Evolutionary conservation across 345 rosid species (phyloP), one percentile per base, ranked within the genome.

Genomic region (Nephelium lappaceum): DNA sequence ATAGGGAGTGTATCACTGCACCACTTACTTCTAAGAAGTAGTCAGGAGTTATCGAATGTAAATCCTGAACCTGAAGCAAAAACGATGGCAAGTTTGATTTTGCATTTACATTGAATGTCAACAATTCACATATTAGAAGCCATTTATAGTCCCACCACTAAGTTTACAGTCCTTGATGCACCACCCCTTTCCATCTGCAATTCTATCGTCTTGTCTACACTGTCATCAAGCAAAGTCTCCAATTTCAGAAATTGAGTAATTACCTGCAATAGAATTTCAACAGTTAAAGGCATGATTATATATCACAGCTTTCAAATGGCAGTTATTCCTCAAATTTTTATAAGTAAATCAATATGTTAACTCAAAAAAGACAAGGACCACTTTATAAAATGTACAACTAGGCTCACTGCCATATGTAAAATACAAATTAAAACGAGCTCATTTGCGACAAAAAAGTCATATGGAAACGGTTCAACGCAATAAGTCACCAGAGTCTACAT

Each of bases 141-240:
- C 61, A 57, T 86, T 86, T 60, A 67, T 76, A 68, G 82, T 80
- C 98, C 85, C 87, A 96, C 99, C 89, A 82, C 43, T 77, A 96
- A 84, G 80, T 85, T 87, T 71, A 89, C 82, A 38, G 84, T 84
- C 84, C 88, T 78, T 11, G 97, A 84, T 43, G 80, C 71, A 74
- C 98, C 97, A 83, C 99, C 99, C 87, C 98, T 90, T 91, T 96
- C 99, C 81, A 91, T 85, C 81, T 91, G 89, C 75, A 96, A 68
- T 81, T 84, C 91, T 83, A 96, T 78, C 60, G 71, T 78, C 70
- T 87, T 87, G 70, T 81, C 88, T 76, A 96, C 94, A 81, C 87
- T 81, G 55, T 93, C 97, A 88, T 96, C 99, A 79, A 96, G 90
- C 79, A 93, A 73, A 76, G 84, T 86, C 85, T 94, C 99, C 91